Conservation (phyloP, 176 grass and related monocot species). For the Avena insularis region DNA sequence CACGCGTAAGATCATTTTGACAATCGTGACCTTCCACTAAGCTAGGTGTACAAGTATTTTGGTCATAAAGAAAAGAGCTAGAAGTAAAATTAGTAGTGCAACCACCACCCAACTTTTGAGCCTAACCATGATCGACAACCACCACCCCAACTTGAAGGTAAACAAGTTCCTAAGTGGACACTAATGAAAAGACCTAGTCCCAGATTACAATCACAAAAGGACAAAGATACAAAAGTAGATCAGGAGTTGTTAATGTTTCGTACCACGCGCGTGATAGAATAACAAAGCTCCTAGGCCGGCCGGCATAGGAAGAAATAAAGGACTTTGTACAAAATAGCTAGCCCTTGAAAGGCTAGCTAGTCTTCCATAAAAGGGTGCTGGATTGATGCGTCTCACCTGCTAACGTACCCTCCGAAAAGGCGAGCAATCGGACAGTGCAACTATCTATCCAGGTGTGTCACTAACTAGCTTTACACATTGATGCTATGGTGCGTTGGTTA, state of each 20-base stretch:
- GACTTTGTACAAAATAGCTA: not conserved
- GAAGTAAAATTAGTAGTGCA: not conserved
- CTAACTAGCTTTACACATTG: conserved; percentile 16
- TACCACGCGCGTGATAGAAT: too few species aligned
- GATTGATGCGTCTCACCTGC: not conserved
- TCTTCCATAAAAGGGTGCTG: not conserved
- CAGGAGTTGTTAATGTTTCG: too few species aligned
- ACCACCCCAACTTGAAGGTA: not conserved
- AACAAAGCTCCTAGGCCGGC: too few species aligned
- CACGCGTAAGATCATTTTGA: not conserved
- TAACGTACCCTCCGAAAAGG: not conserved
- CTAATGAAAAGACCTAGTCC: not conserved
- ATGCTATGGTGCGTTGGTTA: not conserved
- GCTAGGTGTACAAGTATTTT: not conserved
- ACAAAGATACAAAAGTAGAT: not conserved
- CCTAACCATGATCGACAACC: not conserved
- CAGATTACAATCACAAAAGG: not conserved
- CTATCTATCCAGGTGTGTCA: not conserved
- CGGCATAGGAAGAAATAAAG: not conserved
- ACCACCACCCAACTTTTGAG: too few species aligned
- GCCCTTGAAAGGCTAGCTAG: not conserved
- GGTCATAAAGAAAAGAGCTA: not conserved
- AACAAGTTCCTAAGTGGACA: not conserved
- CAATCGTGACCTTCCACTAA: not conserved
- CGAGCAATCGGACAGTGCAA: not conserved